Evolutionary conservation across 2,329 filamentous ascomycete genomes (phyloP), one percentile per base, ranked within the genome.

Genomic region (Hypoxylon sp.): DNA sequence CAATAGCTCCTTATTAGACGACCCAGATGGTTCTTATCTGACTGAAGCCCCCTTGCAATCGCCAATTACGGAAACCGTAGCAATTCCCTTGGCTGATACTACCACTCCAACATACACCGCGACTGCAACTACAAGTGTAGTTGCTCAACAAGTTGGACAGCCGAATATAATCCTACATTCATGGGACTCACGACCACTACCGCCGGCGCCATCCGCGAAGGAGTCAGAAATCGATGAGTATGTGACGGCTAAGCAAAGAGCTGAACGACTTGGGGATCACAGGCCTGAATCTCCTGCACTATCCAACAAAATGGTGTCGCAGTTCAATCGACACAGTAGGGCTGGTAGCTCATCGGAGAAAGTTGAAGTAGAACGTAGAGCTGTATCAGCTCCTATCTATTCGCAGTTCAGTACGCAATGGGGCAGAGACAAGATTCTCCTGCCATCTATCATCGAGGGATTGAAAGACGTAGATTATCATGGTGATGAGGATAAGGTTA

Each of bases 1-100:
- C 82, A 94, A 93, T 76, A 90, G 91, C 73, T 86, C 84, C 9
- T 72, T 88, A 10, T 80, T 86, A 17, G 35, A 42, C 14, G 24
- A 67, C 54, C 37, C 57, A 5, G 63, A 75, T 22, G 39, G 39
- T 3, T 67, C 73, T 17, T 67, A 64, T 37, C 19, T 71, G 2
- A 63, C 50, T 44, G 56, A 70, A 17, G 39, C 57, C 13, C 39
- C 65, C 26, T 57, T 66, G 10, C 67, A 65, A 13, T 64, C 65
- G 1, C 58, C 73, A 26, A 37, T 39, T 13, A 37, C 68, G 33
- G 63, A 54, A 1, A 55, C 71, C 42, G 14, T 47, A 31, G 52
- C 31, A 17, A 56, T 47, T 11, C 42, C 63, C 24, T 58, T 68
- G 4, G n/a, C 58, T 9, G 29, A 46, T 29, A 53, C 63, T 44